Percentiles rank a stretch among this genome's conserved stretches.
These are phyloP conservation scores for Escallonia rubra DNA, from an alignment of 129 eudicot species.

Conservation along the genomic window DNA sequence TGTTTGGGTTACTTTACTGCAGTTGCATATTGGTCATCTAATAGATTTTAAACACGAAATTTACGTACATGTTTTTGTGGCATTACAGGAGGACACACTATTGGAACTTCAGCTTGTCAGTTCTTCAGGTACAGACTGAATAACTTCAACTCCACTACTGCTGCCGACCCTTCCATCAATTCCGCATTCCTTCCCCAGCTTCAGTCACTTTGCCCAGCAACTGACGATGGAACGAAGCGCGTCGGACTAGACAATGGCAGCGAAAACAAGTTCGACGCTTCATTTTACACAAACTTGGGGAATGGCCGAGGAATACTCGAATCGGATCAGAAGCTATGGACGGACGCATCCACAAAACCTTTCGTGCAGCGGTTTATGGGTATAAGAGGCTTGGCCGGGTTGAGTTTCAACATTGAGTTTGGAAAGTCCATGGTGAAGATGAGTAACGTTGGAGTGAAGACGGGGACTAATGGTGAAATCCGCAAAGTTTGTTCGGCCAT, in stretches of 20 bases:
- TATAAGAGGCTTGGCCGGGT: slow-evolving; percentile 39
- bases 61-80: too few species aligned
- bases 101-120: slow-evolving; percentile 63
- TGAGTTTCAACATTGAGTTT: slow-evolving; percentile 47
- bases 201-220: slow-evolving; percentile 48
- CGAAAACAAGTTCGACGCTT: slow-evolving; percentile 33
- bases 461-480: slow-evolving; percentile 61
- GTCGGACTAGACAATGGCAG: slow-evolving; percentile 59
- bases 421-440: slow-evolving; percentile 77
- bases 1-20: too few species aligned
- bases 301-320: slow-evolving; percentile 55
- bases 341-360: slow-evolving; percentile 36
- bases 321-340: slow-evolving; percentile 64
- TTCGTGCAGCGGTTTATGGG: slow-evolving; percentile 52
- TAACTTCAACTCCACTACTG: slow-evolving; percentile 45
- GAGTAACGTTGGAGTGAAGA: slow-evolving; percentile 59
- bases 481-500: slow-evolving; percentile 57
- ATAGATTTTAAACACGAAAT: too few species aligned
- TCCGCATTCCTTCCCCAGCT: slow-evolving; percentile 46
- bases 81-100: slow-evolving; percentile 61
- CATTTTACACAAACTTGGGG: slow-evolving; percentile 47
- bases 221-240: slow-evolving; percentile 33
- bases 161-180: slow-evolving; percentile 53
- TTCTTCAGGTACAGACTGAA: slow-evolving; percentile 60
- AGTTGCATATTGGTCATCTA: too few species aligned